A percentile compares a stretch with the other conserved stretches of the same genome.
phyloP scores from a whole-genome alignment of 2,329 filamentous ascomycete genomes.

The Pseudogymnoascus sp. region DNA sequence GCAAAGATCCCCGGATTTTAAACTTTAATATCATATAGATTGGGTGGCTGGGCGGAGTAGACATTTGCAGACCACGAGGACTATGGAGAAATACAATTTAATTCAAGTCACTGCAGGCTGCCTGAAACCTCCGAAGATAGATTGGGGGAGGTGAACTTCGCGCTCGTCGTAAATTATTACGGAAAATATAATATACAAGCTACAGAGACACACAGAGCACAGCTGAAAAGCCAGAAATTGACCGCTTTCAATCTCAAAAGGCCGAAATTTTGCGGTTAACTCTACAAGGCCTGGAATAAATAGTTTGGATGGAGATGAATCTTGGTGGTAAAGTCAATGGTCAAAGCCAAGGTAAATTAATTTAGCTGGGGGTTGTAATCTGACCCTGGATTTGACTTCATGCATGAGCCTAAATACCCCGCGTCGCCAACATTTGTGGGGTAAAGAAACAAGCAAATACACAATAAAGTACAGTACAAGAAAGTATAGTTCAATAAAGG shows the following conservation, averaged over 20 bases:
- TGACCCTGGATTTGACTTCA: not conserved
- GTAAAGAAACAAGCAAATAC: not conserved
- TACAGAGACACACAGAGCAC: not conserved
- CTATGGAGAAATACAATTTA: not conserved
- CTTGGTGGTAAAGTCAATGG: not conserved
- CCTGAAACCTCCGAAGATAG: not conserved
- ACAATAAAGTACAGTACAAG: too few species aligned
- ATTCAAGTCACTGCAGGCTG: not conserved
- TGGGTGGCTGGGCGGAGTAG: not conserved
- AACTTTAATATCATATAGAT: constrained; percentile 1
- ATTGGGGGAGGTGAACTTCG: not conserved
- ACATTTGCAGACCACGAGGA: not conserved
- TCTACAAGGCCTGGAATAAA: not conserved
- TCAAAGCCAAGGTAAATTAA: not conserved
- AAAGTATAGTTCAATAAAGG: too few species aligned
- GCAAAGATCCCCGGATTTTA: not conserved
- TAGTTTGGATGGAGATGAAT: not conserved
- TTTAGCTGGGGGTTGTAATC: not conserved
- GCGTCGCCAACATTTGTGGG: not conserved
- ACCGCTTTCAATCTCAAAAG: not conserved
- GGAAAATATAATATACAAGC: not conserved
- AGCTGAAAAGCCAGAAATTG: not conserved
- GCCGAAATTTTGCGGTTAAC: not conserved
- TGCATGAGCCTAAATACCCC: constrained; percentile 3
- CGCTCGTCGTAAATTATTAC: not conserved